phyloP scores from a whole-genome alignment of 495 filamentous ascomycete genomes.

The Bombardia bombarda region DNA sequence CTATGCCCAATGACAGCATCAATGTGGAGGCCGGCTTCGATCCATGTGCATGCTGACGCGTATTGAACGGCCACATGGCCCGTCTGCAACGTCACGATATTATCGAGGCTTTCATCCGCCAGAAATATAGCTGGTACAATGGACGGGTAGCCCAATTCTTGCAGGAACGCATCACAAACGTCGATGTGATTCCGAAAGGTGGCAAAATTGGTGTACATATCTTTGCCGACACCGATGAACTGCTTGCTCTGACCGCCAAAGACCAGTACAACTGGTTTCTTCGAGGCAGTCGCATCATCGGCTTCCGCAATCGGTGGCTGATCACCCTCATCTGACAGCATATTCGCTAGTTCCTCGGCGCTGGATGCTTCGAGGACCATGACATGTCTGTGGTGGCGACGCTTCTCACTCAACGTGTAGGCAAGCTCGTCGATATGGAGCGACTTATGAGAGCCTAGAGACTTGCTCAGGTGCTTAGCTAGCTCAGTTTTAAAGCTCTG shows the following conservation, averaged over 20 bases:
- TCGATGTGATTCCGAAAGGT: constrained; percentile 34
- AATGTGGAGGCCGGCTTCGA: constrained; percentile 30
- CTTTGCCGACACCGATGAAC: constrained; percentile 26
- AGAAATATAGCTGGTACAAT: constrained; percentile 44
- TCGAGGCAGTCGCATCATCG: no score
- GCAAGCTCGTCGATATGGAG: no score
- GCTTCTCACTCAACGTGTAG: no score
- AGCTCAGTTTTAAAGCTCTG: no score
- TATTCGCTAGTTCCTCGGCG: no score
- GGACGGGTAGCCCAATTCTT: constrained; percentile 18
- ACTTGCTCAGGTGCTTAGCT: no score
- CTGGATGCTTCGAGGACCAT: no score
- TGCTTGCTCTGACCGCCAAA: constrained; percentile 42
- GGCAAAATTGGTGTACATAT: constrained; percentile 21
- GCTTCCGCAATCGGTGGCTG: no score
- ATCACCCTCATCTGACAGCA: no score
- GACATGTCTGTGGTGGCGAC: no score
- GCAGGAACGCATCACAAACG: constrained; percentile 18
- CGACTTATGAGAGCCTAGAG: no score
- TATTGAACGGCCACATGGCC: constrained; percentile 42
- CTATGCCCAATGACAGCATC: not conserved
- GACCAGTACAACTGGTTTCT: constrained; percentile 30
- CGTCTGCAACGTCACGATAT: constrained; percentile 38
- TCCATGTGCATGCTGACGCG: constrained; percentile 38
- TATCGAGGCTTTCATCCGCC: constrained; percentile 17